Conservation (phyloP, 148 eudicot genomes). For the Persicaria maculosa region DNA sequence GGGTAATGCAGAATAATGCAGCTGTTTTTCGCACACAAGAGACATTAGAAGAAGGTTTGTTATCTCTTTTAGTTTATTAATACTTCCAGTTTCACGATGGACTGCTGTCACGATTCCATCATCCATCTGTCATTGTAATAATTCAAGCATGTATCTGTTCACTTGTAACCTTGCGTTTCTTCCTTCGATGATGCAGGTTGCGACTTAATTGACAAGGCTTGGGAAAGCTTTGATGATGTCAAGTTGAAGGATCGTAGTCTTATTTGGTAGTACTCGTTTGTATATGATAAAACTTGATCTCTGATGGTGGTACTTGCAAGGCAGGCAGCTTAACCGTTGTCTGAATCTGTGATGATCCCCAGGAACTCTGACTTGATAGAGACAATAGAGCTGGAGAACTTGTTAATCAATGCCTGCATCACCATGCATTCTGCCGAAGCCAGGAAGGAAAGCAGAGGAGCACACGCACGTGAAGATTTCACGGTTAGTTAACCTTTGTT, state of each 20-base stretch:
- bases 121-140: not conserved
- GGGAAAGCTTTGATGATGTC: conserved; percentile 95
- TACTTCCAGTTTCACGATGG: not conserved
- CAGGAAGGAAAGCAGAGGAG: conserved; percentile 97
- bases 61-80: not conserved
- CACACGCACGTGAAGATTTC: conserved; percentile 90
- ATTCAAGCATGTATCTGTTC: not conserved
- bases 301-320: not conserved
- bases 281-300: not conserved
- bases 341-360: not conserved
- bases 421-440: conserved; percentile 99
- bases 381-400: conserved; percentile 89
- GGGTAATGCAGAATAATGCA: conserved; percentile 94
- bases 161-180: not conserved
- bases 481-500: conserved; percentile 36
- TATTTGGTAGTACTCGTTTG: conserved; percentile 49
- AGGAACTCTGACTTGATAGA: conserved; percentile 51
- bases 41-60: conserved; percentile 81
- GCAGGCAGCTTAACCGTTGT: not conserved
- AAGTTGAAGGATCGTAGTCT: conserved; percentile 79
- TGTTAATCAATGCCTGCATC: conserved; percentile 85
- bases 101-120: not conserved
- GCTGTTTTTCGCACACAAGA: conserved; percentile 92
- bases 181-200: conserved; percentile 43
- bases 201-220: conserved; percentile 69